These are phyloP conservation scores for Debaryomyces maramus DNA, from an alignment of 805 yeast genomes.

Conservation along the genomic window DNA sequence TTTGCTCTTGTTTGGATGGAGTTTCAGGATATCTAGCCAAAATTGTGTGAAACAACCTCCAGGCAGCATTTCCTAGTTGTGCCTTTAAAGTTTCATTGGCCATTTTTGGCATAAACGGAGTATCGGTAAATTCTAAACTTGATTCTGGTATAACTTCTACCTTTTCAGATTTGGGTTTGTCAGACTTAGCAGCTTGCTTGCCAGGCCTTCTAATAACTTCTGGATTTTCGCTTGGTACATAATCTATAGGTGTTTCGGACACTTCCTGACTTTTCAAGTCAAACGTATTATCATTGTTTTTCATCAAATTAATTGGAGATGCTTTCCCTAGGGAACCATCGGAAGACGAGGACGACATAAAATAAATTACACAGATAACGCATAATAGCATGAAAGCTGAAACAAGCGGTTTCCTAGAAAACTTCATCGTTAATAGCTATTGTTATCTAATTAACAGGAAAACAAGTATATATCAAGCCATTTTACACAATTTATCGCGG, in stretches of 20 bases:
- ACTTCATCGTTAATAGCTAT: slow-evolving; percentile 21
- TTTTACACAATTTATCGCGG: slow-evolving; percentile 1
- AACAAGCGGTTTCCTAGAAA: slow-evolving; percentile 26
- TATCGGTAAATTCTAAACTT: slow-evolving; percentile 26
- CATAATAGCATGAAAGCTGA: slow-evolving; percentile 23
- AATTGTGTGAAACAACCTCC: slow-evolving; percentile 89
- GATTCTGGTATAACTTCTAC: slow-evolving; percentile 3
- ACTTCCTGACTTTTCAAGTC: slow-evolving; percentile 1
- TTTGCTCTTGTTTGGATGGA: slow-evolving; percentile 64
- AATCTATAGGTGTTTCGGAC: neutral
- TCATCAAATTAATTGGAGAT: slow-evolving; percentile 20
- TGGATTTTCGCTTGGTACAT: neutral
- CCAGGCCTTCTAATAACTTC: neutral
- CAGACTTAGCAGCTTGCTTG: neutral
- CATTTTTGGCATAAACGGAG: slow-evolving; percentile 91
- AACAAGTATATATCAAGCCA: too few species aligned
- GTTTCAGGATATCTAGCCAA: slow-evolving; percentile 87
- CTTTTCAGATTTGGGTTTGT: neutral
- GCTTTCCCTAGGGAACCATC: slow-evolving; percentile 20
- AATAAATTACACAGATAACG: slow-evolving; percentile 28
- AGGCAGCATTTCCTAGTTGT: slow-evolving; percentile 85
- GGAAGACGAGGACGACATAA: slow-evolving; percentile 20
- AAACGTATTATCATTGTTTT: neutral
- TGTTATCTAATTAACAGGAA: too few species aligned
- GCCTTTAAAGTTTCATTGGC: slow-evolving; percentile 80